Conservation (phyloP, 2,329 filamentous ascomycete genomes). For the Ophiostoma sp. region DNA sequence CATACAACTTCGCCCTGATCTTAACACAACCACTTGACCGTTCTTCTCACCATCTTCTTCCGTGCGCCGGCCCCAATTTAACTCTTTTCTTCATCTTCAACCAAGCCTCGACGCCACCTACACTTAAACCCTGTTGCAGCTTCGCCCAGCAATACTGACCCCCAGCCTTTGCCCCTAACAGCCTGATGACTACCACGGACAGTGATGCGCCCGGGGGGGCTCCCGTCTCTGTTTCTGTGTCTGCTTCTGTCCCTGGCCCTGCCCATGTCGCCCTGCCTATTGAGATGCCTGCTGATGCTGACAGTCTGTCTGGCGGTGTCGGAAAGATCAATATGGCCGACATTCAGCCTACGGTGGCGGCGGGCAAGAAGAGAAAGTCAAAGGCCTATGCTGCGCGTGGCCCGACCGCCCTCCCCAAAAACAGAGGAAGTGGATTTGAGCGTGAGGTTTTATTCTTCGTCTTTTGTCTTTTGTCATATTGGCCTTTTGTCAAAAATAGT, state of each 20-base stretch:
- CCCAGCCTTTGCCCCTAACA: not conserved
- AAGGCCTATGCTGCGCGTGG: constrained; percentile 37
- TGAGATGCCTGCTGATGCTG: not conserved
- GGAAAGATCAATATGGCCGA: not conserved
- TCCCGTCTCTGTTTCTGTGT: not conserved
- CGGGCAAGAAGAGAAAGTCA: constrained; percentile 40
- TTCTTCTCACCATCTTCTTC: not conserved
- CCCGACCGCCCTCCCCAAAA: constrained; percentile 40
- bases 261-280: not conserved
- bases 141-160: not conserved
- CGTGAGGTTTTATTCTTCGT: constrained; percentile 33
- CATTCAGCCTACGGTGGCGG: constrained; percentile 14
- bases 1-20: not conserved
- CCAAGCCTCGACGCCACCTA: not conserved
- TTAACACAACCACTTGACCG: not conserved
- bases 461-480: no score
- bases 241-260: not conserved
- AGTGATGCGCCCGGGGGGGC: not conserved
- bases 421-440: constrained; percentile 63
- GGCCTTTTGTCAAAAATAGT: not conserved
- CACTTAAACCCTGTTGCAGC: not conserved
- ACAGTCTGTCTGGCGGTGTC: not conserved
- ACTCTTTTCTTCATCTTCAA: not conserved
- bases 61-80: no score
- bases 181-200: not conserved